These are phyloP conservation scores for Phragmites australis DNA, from an alignment of 176 grass and related monocot genomes.

Conservation along the genomic window DNA sequence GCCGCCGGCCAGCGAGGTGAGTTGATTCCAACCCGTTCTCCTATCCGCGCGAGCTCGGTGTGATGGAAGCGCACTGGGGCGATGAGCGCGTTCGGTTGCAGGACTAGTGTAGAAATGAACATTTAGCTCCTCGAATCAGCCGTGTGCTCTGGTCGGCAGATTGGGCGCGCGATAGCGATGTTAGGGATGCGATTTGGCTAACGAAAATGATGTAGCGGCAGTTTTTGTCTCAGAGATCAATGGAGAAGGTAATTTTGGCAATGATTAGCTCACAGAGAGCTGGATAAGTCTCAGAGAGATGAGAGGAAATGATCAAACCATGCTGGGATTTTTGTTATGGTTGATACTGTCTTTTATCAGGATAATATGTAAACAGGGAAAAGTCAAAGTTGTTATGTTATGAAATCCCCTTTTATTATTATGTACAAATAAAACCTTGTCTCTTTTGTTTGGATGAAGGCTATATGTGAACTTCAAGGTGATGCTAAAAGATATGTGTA, in stretches of 20 bases:
- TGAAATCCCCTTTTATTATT: too few relatives aligned
- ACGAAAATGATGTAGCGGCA: neutral
- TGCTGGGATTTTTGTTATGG: neutral
- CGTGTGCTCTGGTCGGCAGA: neutral
- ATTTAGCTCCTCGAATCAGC: neutral
- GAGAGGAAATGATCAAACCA: neutral
- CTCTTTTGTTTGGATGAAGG: too few relatives aligned
- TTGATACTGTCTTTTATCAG: neutral
- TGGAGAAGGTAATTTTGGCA: neutral
- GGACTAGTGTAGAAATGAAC: neutral
- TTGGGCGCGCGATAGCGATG: neutral
- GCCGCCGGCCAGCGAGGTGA: constrained; percentile 40
- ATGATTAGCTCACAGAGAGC: neutral
- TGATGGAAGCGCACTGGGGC: neutral
- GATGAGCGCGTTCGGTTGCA: too few relatives aligned
- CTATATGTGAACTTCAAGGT: too few relatives aligned
- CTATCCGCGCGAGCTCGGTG: neutral
- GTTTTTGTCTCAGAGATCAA: neutral
- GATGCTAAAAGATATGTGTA: too few relatives aligned
- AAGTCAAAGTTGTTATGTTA: too few relatives aligned
- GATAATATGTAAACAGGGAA: too few relatives aligned
- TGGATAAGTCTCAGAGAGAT: neutral
- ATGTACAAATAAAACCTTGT: too few relatives aligned
- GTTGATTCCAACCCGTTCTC: neutral
- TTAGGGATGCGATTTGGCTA: too few relatives aligned